Conservation (phyloP, 345 rosid genomes). For the Euphorbia pulcherrima region DNA sequence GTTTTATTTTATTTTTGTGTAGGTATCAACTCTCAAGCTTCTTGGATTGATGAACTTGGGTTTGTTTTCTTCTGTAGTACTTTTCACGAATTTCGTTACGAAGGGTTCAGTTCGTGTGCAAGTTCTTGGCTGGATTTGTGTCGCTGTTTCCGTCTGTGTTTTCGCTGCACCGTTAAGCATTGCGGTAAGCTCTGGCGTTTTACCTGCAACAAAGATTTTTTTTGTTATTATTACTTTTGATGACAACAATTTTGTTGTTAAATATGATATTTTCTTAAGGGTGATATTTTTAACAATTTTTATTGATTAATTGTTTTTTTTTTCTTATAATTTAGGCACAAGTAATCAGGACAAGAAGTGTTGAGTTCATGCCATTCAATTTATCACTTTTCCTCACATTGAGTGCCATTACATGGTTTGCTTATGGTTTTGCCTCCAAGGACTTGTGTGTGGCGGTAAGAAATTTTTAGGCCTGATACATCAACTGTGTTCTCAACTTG, state of each 20-base stretch:
- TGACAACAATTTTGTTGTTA: no score
- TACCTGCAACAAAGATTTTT: no score
- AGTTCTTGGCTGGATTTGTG: slow-evolving; percentile 86
- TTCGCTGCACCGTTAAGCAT: slow-evolving; percentile 81
- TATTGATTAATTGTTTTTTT: not conserved
- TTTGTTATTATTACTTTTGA: no score
- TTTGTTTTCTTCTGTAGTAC: slow-evolving; percentile 42
- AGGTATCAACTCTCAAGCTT: slow-evolving; percentile 56
- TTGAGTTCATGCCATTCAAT: slow-evolving; percentile 87
- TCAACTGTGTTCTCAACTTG: not conserved
- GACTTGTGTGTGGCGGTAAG: slow-evolving; percentile 80
- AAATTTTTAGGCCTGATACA: no score
- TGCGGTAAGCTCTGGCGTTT: slow-evolving; percentile 36
- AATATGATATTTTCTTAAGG: no score
- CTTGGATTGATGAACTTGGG: slow-evolving; percentile 52
- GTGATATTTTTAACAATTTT: no score
- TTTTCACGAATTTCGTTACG: slow-evolving; percentile 39
- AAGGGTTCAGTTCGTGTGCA: slow-evolving; percentile 18
- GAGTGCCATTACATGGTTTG: slow-evolving; percentile 78
- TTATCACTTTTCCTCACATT: slow-evolving; percentile 76
- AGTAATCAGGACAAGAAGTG: slow-evolving; percentile 74
- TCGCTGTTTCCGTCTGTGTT: slow-evolving; percentile 56
- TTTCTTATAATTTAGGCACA: slow-evolving; percentile 38
- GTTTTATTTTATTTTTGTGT: slow-evolving; percentile 12
- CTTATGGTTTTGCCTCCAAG: slow-evolving; percentile 53